Evolutionary conservation across 2,329 filamentous ascomycete species (phyloP), one percentile per base, ranked within the genome.

Genomic region (Teratosphaeria zuluensis): DNA sequence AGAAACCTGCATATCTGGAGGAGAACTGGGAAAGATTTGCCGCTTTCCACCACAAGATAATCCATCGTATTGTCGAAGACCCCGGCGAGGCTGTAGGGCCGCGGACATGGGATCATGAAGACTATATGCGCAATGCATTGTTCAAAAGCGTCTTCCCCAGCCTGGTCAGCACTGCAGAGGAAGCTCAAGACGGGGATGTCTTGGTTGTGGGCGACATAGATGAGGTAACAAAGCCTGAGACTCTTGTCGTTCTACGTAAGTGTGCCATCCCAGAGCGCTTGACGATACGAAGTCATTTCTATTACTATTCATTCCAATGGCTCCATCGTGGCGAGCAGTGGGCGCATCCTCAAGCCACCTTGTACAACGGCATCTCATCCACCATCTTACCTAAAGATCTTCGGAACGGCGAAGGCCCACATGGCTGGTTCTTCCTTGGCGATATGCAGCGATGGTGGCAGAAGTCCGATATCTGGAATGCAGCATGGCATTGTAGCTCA

Each of bases 401-500:
- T 55, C 79, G 83, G 28, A 76, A 62, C 74, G 77, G 51, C 75
- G 78, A 56, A 74, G 75, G 3, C 53, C 75, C 4, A 70, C 70
- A 38, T 70, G 72, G 51, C 54, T 58, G 58, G 48, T 57, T 61
- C 46, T 56, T 57, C 52, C 32, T 61, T 51, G 35, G 59, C 57
- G 28, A 63, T 59, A 30, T 62, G 55, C 38, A 51, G 57, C 32
- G 61, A 54, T 70, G 67, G 68, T 64, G 63, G 54, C 77, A 82
- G 61, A 76, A 75, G 62, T 76, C 71, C 7, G 73, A 75, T 5
- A 61, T 84, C 35, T 69, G 69, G 64, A 78, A 82, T 63, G 80
- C 81, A 0, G 78, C 73, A 0, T 86, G 84, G 84, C 83, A 86
- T 69, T 86, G 83, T 74, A 83, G 80, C 55, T 81, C 76, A 58